Percentiles rank a stretch among this genome's conserved stretches.
Evolutionary conservation across 139 green algal genomes (phyloP).

Genomic region (Ettlia oleoabundans): DNA sequence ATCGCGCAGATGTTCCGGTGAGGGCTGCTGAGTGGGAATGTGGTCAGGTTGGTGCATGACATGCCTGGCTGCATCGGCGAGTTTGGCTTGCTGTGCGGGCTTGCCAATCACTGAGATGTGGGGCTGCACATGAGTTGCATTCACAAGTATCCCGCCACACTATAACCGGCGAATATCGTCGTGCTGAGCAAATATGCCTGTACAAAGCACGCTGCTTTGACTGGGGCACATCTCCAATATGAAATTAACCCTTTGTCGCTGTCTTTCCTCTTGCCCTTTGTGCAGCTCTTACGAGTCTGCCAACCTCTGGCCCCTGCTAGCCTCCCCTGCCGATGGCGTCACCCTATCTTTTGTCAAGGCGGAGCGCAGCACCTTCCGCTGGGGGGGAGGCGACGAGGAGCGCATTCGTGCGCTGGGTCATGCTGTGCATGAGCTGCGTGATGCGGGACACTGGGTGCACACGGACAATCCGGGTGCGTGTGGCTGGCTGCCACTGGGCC

Average conservation of each 20-base stretch:
- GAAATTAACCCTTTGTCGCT: too few relatives aligned
- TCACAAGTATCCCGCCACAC: too few relatives aligned
- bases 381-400: slow-evolving; percentile 61
- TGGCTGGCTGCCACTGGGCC: too few relatives aligned
- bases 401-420: slow-evolving; percentile 70
- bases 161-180: too few relatives aligned
- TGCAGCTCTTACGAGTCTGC: slow-evolving; percentile 78
- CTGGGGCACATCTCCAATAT: too few relatives aligned
- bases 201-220: too few relatives aligned
- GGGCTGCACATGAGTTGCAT: too few relatives aligned
- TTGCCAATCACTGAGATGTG: too few relatives aligned
- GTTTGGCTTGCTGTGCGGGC: neutral
- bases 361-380: slow-evolving; percentile 71
- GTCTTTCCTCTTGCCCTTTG: neutral
- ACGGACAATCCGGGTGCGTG: slow-evolving; percentile 79
- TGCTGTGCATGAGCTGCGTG: slow-evolving; percentile 77
- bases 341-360: slow-evolving; percentile 86
- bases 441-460: slow-evolving; percentile 90
- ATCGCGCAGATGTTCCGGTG: slow-evolving; percentile 85
- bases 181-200: too few relatives aligned
- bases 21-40: neutral
- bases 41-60: neutral
- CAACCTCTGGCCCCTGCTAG: slow-evolving; percentile 82
- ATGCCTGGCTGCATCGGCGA: neutral
- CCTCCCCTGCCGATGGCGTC: slow-evolving; percentile 70